Conservation (phyloP, 306 rosid genomes). For the Malus fusca region DNA sequence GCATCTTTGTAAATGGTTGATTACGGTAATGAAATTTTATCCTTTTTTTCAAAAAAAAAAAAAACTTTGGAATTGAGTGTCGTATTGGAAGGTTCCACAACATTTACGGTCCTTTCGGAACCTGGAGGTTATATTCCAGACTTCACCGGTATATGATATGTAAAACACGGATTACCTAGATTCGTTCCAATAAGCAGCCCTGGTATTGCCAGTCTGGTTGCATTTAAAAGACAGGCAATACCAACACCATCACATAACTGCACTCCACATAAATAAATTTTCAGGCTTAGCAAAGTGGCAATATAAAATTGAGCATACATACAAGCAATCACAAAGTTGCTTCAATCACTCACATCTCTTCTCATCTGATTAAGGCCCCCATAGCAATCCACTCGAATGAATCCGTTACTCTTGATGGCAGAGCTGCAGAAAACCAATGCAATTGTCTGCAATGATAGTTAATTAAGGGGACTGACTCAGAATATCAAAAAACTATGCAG, state of each 20-base stretch:
- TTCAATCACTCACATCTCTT: constrained; percentile 64
- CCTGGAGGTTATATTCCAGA: background rate
- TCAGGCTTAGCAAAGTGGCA: constrained; percentile 18
- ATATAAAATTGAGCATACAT: background rate
- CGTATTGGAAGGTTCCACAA: too few relatives aligned
- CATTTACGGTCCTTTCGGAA: too few relatives aligned
- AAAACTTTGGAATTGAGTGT: too few relatives aligned
- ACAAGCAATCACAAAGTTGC: constrained; percentile 1
- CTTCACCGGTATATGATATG: background rate
- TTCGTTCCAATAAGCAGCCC: constrained; percentile 89
- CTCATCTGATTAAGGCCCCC: constrained; percentile 98
- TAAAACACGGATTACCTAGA: constrained; percentile 46
- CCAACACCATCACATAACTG: constrained; percentile 97
- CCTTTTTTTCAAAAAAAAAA: too few relatives aligned
- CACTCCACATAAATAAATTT: constrained; percentile 15
- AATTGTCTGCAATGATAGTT: constrained; percentile 79
- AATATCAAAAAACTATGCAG: constrained; percentile 21
- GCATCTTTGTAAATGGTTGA: too few relatives aligned
- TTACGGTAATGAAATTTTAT: too few relatives aligned
- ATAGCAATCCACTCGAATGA: constrained; percentile 89
- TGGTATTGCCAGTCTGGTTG: constrained; percentile 60
- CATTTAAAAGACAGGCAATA: constrained; percentile 73
- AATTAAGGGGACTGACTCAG: constrained; percentile 51
- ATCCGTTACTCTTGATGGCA: constrained; percentile 66
- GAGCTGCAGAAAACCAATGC: constrained; percentile 72